phyloP scores from a whole-genome alignment of 108 stramenopile species.

The Cyclotella sp. region DNA sequence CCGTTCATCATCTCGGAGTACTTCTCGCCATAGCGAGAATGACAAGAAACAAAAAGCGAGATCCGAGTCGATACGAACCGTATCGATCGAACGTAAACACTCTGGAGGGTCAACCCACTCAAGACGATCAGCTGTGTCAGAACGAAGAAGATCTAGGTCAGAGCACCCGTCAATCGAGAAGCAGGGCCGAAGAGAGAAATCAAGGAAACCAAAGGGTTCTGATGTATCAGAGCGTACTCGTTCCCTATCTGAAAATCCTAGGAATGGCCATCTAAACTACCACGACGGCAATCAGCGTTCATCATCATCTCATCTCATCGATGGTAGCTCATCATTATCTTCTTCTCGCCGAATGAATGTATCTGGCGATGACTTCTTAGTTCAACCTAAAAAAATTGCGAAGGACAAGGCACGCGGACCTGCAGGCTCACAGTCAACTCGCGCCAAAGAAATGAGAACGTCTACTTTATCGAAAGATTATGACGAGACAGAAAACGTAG shows the following conservation, averaged over 20 bases:
- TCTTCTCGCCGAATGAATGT: neutral
- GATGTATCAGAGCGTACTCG: neutral
- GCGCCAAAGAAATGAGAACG: neutral
- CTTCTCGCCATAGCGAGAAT: neutral
- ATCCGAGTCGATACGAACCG: neutral
- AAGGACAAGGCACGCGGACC: too few relatives aligned
- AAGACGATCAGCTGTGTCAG: too few relatives aligned
- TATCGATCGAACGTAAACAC: neutral
- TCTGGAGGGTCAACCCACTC: neutral
- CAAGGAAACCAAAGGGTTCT: neutral
- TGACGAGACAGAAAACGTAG: neutral
- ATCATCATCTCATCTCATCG: neutral
- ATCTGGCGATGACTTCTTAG: neutral
- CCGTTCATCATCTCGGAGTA: slow-evolving; percentile 9
- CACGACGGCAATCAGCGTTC: neutral
- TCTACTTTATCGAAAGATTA: too few relatives aligned
- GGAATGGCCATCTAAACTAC: neutral
- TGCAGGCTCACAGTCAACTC: too few relatives aligned
- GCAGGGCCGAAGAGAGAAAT: neutral
- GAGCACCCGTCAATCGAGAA: neutral
- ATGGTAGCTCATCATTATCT: neutral
- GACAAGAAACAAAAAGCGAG: neutral
- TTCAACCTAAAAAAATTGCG: too few relatives aligned
- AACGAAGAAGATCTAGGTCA: neutral
- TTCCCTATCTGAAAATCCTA: neutral